Conservation (phyloP, 331 rosid species). For the Arachis monticola region DNA sequence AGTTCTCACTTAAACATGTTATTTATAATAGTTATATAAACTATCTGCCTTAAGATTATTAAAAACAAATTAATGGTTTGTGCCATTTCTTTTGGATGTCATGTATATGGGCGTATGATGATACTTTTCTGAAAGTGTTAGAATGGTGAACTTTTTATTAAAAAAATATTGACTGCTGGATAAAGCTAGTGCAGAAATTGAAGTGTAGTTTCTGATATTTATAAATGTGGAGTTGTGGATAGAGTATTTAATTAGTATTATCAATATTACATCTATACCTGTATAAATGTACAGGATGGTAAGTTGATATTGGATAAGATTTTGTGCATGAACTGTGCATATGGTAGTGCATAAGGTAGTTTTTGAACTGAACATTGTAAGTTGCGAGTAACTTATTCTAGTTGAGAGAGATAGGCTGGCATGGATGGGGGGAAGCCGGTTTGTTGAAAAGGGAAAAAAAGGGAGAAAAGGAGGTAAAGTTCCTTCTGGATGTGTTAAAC, state of each 20-base stretch:
- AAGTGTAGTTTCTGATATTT: background rate
- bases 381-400: background rate
- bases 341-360: background rate
- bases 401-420: slow-evolving; percentile 11
- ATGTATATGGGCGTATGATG: slow-evolving; percentile 4
- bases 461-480: background rate
- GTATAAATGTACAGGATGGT: background rate
- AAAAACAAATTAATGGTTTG: too few species aligned
- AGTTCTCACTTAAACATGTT: background rate
- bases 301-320: background rate
- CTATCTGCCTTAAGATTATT: background rate
- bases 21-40: background rate
- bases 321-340: background rate
- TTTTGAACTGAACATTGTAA: background rate
- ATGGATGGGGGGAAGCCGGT: background rate
- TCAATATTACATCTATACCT: background rate
- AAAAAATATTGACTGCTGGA: background rate
- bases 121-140: slow-evolving; percentile 9
- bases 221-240: slow-evolving; percentile 2
- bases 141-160: background rate
- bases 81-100: background rate
- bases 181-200: background rate
- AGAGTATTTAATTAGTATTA: background rate
- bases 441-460: background rate
- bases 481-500: background rate